A percentile compares a stretch with the other conserved stretches of the same genome.
These are phyloP conservation scores for Neonectria ditissima DNA, from an alignment of 2,329 filamentous ascomycete species.

Conservation along the genomic window DNA sequence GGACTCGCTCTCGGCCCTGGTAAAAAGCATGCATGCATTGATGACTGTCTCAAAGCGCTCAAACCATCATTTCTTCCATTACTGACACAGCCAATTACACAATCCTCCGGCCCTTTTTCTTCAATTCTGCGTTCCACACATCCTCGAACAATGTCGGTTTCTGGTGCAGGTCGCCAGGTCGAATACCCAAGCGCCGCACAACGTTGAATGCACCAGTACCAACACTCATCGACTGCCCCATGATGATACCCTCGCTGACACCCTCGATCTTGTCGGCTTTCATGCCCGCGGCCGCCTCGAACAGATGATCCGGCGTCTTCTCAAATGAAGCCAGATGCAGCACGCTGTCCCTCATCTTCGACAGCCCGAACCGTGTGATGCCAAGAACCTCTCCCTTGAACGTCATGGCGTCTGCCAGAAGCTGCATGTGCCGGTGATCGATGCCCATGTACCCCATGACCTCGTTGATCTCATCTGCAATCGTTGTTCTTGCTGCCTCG, in stretches of 20 bases:
- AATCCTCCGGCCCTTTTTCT: too few species aligned
- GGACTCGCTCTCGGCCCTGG: too few species aligned
- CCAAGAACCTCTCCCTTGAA: slow-evolving; percentile 97
- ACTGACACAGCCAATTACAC: too few species aligned
- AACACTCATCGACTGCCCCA: slow-evolving; percentile 93
- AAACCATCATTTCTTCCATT: too few species aligned
- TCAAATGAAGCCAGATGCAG: slow-evolving; percentile 96
- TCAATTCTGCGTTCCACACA: slow-evolving; percentile 60
- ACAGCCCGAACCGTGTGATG: slow-evolving; percentile 94
- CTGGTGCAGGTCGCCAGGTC: slow-evolving; percentile 66
- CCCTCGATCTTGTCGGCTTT: slow-evolving; percentile 94
- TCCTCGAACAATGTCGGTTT: slow-evolving; percentile 80
- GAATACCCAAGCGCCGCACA: slow-evolving; percentile 79
- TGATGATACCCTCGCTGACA: slow-evolving; percentile 96
- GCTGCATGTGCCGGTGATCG: slow-evolving; percentile 96
- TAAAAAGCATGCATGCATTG: too few species aligned
- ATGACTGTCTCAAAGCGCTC: too few species aligned
- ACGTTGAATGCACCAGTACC: slow-evolving; percentile 95
- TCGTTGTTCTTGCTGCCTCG: slow-evolving; percentile 90
- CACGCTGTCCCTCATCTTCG: slow-evolving; percentile 96
- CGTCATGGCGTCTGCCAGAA: slow-evolving; percentile 98
- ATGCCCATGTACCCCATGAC: slow-evolving; percentile 97
- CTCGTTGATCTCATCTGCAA: slow-evolving; percentile 85
- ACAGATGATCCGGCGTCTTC: slow-evolving; percentile 97
- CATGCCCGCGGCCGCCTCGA: slow-evolving; percentile 92